A percentile compares a stretch with the other conserved stretches of the same genome.
Conservation (phyloP, 495 filamentous ascomycete species). For the Pseudevernia furfuracea region DNA sequence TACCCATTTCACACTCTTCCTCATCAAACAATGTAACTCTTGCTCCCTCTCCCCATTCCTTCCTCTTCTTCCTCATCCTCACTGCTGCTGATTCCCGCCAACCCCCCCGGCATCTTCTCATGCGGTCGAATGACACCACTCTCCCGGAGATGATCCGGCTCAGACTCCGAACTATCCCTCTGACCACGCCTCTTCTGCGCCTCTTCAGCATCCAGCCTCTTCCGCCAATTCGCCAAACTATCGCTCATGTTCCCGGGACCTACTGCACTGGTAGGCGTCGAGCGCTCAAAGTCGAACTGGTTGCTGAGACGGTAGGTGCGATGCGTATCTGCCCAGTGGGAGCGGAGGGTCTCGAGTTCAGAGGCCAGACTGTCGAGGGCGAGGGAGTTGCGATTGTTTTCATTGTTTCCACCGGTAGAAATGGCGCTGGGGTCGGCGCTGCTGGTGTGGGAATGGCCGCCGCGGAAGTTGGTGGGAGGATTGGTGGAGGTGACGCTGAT, state of each 20-base stretch:
- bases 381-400: constrained; percentile 65
- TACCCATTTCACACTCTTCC: not conserved
- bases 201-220: constrained; percentile 61
- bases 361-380: constrained; percentile 85
- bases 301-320: constrained; percentile 86
- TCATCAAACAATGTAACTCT: constrained; percentile 1
- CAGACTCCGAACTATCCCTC: constrained; percentile 11
- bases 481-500: constrained; percentile 33
- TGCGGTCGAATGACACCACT: constrained; percentile 17
- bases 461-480: constrained; percentile 15
- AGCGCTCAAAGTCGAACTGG: constrained; percentile 74
- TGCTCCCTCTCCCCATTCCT: constrained; percentile 2
- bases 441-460: constrained; percentile 22
- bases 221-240: constrained; percentile 67
- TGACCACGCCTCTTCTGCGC: constrained; percentile 8
- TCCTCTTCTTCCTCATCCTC: constrained; percentile 8
- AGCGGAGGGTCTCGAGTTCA: constrained; percentile 81
- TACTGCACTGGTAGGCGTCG: constrained; percentile 45
- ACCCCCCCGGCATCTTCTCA: constrained; percentile 23
- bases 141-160: constrained; percentile 4
- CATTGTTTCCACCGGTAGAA: constrained; percentile 36
- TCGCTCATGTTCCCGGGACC: constrained; percentile 50
- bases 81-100: constrained; percentile 20
- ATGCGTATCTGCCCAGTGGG: constrained; percentile 91
- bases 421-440: constrained; percentile 31